Conservation (phyloP, 2,329 filamentous ascomycete species). For the Camptophora hylomeconis region DNA sequence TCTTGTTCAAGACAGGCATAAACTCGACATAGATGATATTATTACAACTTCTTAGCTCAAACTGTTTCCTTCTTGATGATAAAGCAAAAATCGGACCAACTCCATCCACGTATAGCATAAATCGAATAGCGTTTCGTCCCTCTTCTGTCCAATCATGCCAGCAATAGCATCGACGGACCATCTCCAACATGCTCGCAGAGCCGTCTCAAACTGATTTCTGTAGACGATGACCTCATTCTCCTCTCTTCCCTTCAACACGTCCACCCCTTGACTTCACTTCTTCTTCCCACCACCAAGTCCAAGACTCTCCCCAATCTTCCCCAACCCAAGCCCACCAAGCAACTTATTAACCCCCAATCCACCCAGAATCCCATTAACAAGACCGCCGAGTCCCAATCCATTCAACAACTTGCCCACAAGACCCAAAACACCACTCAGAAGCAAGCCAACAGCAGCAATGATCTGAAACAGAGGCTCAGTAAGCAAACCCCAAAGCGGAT, state of each 20-base stretch:
- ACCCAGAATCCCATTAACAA: conserved; percentile 68
- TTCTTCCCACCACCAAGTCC: conserved; percentile 42
- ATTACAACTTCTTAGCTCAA: too few species aligned
- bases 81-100: too few species aligned
- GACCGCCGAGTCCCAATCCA: conserved; percentile 66
- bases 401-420: conserved; percentile 70
- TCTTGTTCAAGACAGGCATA: too few species aligned
- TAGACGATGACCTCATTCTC: not conserved
- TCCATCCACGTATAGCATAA: too few species aligned
- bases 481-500: conserved; percentile 73
- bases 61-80: too few species aligned
- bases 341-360: conserved; percentile 65
- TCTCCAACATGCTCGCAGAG: too few species aligned
- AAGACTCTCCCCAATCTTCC: conserved; percentile 35
- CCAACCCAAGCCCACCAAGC: conserved; percentile 57
- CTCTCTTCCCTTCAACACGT: conserved; percentile 1
- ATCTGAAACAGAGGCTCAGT: conserved; percentile 87
- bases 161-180: too few species aligned
- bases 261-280: conserved; percentile 31
- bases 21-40: too few species aligned
- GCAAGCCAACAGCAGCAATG: conserved; percentile 70
- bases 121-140: too few species aligned
- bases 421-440: conserved; percentile 71
- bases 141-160: too few species aligned
- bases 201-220: too few species aligned